Percentiles rank a stretch among this genome's conserved stretches.
phyloP scores from a whole-genome alignment of 306 rosid species.

The Quercus dentata region DNA sequence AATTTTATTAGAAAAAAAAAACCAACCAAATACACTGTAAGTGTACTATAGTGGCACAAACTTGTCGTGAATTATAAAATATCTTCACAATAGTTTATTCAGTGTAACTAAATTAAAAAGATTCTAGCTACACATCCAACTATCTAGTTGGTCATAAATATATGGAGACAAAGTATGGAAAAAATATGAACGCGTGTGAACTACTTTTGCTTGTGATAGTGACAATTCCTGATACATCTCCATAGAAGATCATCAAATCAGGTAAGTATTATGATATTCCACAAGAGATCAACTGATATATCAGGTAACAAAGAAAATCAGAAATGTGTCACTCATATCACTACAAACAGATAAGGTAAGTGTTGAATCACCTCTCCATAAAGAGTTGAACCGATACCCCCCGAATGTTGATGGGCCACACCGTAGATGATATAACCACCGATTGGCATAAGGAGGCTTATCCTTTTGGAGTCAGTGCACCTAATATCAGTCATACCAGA shows the following conservation, averaged over 20 bases:
- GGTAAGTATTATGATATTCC: not conserved
- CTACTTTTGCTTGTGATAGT: not conserved
- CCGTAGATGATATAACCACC: constrained; percentile 71
- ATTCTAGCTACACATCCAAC: not conserved
- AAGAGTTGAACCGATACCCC: constrained; percentile 57
- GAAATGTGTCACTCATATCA: not conserved
- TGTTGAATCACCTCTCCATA: constrained; percentile 55
- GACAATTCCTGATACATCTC: not conserved
- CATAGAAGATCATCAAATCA: not conserved
- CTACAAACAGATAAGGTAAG: not conserved
- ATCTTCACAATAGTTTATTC: not conserved
- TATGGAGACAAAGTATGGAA: not conserved
- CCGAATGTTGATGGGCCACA: constrained; percentile 80
- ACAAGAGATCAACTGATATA: not conserved
- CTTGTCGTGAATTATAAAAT: not conserved
- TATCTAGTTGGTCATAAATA: not conserved
- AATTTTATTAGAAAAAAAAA: too few species aligned
- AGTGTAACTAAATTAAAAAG: not conserved
- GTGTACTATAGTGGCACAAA: too few species aligned
- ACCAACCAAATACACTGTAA: too few species aligned
- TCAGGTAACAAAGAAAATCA: not conserved
- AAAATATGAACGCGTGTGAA: not conserved
- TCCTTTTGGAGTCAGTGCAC: constrained; percentile 32
- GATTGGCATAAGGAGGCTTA: constrained; percentile 31
- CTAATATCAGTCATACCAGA: not conserved